Evolutionary conservation across 2,329 filamentous ascomycete species (phyloP).

Genomic region (Apiospora pterosperma): DNA sequence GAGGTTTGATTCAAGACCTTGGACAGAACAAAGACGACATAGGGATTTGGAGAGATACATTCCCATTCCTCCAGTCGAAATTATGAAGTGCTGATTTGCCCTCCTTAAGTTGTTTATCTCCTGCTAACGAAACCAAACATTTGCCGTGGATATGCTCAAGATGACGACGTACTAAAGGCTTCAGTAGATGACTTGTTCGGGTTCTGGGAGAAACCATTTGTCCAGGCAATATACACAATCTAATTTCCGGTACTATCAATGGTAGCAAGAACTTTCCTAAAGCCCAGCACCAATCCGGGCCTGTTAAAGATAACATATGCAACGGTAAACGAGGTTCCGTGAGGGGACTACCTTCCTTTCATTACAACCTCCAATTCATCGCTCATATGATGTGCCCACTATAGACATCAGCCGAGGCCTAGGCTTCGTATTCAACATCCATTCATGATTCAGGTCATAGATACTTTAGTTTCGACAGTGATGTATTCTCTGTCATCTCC

Average conservation of each 20-base stretch:
- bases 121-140: neutral
- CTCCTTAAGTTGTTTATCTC: neutral
- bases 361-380: neutral
- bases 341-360: neutral
- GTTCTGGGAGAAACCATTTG: neutral
- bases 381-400: neutral
- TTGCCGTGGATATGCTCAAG: neutral
- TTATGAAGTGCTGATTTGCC: neutral
- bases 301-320: neutral
- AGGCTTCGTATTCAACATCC: neutral
- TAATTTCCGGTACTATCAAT: constrained; percentile 1
- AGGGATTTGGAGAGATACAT: neutral
- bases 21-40: neutral
- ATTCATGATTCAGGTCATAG: neutral
- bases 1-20: neutral
- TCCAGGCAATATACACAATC: neutral
- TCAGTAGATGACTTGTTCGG: neutral
- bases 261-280: neutral
- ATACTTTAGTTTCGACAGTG: neutral
- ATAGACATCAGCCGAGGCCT: neutral
- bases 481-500: neutral
- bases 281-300: neutral
- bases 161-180: neutral
- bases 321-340: neutral
- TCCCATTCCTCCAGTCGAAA: neutral